These are phyloP conservation scores for Puccinellia tenuiflora DNA, from an alignment of 176 grass and related monocot species.

Conservation along the genomic window DNA sequence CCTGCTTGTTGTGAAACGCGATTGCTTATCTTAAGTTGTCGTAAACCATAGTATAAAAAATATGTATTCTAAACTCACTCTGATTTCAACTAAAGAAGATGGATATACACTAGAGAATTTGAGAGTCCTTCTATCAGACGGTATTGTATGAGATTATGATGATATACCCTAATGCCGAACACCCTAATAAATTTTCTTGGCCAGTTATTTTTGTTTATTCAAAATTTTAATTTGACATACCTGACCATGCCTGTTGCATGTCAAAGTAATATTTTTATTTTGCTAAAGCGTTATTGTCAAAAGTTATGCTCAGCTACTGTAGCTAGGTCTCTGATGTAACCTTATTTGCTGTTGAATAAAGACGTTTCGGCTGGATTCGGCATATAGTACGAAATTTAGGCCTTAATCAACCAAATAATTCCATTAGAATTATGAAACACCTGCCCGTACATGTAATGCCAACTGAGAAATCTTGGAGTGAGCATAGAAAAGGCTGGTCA, in stretches of 20 bases:
- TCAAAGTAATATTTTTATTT: background rate
- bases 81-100: too few relatives aligned
- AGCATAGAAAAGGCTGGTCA: slow-evolving; percentile 5
- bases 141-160: too few relatives aligned
- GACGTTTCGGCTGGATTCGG: background rate
- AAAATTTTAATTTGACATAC: background rate
- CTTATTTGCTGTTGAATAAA: too few relatives aligned
- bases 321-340: too few relatives aligned
- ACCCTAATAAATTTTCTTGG: background rate
- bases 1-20: too few relatives aligned
- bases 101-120: too few relatives aligned
- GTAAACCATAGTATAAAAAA: too few relatives aligned
- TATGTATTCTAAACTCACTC: too few relatives aligned
- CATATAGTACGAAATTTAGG: background rate
- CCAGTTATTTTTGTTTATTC: too few relatives aligned
- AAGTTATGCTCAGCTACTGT: background rate
- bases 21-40: too few relatives aligned
- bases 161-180: too few relatives aligned
- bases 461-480: background rate
- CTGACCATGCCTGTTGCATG: background rate
- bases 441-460: background rate
- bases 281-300: background rate
- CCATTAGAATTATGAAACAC: background rate
- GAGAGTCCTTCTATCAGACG: too few relatives aligned
- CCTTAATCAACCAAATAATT: background rate